phyloP scores from a whole-genome alignment of 495 filamentous ascomycete species.

The Penicillium ucsense region DNA sequence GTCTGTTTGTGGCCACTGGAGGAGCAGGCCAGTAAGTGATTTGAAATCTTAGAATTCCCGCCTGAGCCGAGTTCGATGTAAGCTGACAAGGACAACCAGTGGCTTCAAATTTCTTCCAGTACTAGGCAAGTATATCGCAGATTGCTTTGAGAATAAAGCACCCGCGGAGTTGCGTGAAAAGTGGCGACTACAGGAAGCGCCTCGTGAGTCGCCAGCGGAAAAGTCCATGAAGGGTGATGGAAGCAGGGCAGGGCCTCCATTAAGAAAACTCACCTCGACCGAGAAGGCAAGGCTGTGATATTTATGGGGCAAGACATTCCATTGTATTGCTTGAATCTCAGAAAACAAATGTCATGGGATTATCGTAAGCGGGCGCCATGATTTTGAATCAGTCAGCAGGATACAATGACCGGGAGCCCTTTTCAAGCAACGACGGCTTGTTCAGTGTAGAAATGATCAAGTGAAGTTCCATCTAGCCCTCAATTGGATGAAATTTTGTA shows the following conservation, averaged over 20 bases:
- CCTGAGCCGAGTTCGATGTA: too few species aligned
- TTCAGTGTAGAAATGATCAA: too few species aligned
- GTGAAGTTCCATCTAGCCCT: too few species aligned
- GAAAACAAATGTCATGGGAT: too few species aligned
- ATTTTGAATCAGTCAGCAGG: too few species aligned
- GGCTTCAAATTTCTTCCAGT: slow-evolving; percentile 77
- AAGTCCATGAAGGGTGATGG: slow-evolving; percentile 21
- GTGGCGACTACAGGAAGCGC: slow-evolving; percentile 41
- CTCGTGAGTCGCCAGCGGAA: slow-evolving; percentile 2
- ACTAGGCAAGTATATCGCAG: slow-evolving; percentile 58
- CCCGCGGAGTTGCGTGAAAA: slow-evolving; percentile 43
- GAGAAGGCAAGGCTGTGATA: slow-evolving; percentile 20
- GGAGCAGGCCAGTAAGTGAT: slow-evolving; percentile 55
- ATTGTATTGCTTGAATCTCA: not conserved
- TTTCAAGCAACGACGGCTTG: too few species aligned
- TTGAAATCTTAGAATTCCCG: not conserved
- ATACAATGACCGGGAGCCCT: too few species aligned
- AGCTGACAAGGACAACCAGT: slow-evolving; percentile 5
- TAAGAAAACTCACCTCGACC: slow-evolving; percentile 12
- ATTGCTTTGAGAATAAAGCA: slow-evolving; percentile 43
- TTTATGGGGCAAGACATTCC: not conserved
- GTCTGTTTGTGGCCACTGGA: slow-evolving; percentile 66
- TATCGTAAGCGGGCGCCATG: too few species aligned
- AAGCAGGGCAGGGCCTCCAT: slow-evolving; percentile 21
- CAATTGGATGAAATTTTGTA: too few species aligned